Evolutionary conservation across 2,329 filamentous ascomycete species (phyloP).

Genomic region (Periconia sp.): DNA sequence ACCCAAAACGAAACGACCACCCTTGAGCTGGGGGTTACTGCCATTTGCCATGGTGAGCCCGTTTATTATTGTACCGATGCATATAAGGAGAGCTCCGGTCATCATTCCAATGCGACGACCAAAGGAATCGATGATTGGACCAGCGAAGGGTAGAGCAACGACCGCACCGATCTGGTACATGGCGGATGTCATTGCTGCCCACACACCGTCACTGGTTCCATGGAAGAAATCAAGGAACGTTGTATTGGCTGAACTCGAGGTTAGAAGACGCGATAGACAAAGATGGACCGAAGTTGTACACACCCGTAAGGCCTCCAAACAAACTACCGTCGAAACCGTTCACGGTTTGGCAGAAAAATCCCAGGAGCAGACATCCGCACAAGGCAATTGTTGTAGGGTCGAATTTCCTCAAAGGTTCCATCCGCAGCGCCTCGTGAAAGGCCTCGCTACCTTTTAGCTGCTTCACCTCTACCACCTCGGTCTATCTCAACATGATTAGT

Average conservation of each 20-base stretch:
- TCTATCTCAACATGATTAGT: background rate
- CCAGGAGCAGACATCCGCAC: conserved; percentile 25
- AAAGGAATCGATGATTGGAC: conserved; percentile 49
- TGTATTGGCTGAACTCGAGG: conserved; percentile 47
- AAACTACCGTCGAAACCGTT: conserved; percentile 63
- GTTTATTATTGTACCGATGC: conserved; percentile 53
- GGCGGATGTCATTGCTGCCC: conserved; percentile 48
- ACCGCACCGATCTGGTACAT: conserved; percentile 55
- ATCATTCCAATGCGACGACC: conserved; percentile 52
- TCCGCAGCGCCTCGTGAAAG: conserved; percentile 57
- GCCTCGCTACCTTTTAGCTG: conserved; percentile 56
- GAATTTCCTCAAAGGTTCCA: conserved; percentile 49
- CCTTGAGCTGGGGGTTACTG: conserved; percentile 54
- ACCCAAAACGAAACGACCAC: conserved; percentile 60
- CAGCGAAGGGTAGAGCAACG: conserved; percentile 50
- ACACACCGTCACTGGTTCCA: conserved; percentile 44
- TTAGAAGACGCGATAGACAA: background rate
- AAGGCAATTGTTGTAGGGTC: conserved; percentile 21
- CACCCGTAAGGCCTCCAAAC: conserved; percentile 49
- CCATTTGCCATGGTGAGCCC: conserved; percentile 46
- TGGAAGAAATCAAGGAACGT: conserved; percentile 48
- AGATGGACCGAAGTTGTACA: conserved; percentile 7
- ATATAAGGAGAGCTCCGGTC: conserved; percentile 52
- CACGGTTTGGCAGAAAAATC: conserved; percentile 54
- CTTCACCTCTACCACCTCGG: conserved; percentile 42